Conservation (phyloP, 768 basidiomycete genomes). For the Boletus rex-veris region DNA sequence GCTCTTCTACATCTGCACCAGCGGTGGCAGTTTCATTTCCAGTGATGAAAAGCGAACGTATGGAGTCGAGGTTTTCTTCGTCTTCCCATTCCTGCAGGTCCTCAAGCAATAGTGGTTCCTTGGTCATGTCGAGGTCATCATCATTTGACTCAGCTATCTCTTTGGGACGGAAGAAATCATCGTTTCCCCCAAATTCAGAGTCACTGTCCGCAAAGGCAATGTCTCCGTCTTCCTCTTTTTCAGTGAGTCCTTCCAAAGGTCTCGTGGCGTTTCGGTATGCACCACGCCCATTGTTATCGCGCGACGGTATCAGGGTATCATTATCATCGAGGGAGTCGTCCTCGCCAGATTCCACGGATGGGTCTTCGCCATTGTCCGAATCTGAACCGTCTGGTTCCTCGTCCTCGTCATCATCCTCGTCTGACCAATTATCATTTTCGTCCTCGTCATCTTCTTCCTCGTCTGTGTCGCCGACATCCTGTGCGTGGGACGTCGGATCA, state of each 20-base stretch:
- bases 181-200: conserved; percentile 60
- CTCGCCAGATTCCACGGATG: background rate
- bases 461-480: conserved; percentile 37
- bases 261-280: conserved; percentile 40
- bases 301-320: background rate
- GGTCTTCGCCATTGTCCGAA: conserved; percentile 1
- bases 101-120: conserved; percentile 50
- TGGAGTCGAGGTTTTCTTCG: conserved; percentile 79
- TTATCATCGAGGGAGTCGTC: conserved; percentile 4
- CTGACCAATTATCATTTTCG: conserved; percentile 13
- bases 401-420: conserved; percentile 13
- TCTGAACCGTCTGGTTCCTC: background rate
- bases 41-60: conserved; percentile 89
- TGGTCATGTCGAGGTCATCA: conserved; percentile 66
- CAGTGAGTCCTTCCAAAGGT: conserved; percentile 36
- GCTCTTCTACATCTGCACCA: conserved; percentile 38
- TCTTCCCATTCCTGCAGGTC: conserved; percentile 76
- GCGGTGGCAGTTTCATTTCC: conserved; percentile 43
- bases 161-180: conserved; percentile 71
- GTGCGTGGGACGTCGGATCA: conserved; percentile 25
- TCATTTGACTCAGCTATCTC: conserved; percentile 35
- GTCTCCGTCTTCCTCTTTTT: conserved; percentile 37
- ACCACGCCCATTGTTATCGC: conserved; percentile 47
- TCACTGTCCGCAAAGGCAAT: conserved; percentile 77
- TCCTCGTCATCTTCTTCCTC: conserved; percentile 25